These are phyloP conservation scores for Starmerella sirachaensis DNA, from an alignment of 805 yeast genomes.

Conservation along the genomic window DNA sequence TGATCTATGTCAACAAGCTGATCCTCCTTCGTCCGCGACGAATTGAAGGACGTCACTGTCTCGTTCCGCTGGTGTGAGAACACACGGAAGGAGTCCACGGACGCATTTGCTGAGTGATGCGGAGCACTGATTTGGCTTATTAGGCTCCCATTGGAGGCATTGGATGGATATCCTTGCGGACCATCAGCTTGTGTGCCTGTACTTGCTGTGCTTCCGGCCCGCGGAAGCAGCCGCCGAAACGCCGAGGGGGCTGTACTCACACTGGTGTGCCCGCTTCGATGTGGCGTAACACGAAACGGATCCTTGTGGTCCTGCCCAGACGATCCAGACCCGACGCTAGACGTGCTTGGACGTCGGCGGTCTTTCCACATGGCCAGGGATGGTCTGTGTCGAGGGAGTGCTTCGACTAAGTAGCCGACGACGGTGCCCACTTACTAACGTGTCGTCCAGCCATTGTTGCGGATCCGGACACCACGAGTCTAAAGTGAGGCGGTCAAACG, in stretches of 20 bases:
- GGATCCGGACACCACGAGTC: too few relatives aligned
- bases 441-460: too few relatives aligned
- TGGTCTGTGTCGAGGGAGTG: too few relatives aligned
- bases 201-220: slow-evolving; percentile 14
- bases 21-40: not conserved
- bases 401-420: too few relatives aligned
- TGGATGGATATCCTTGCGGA: too few relatives aligned
- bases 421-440: too few relatives aligned
- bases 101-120: slow-evolving; percentile 1
- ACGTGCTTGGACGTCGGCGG: slow-evolving; percentile 13
- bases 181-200: slow-evolving; percentile 11
- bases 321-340: slow-evolving; percentile 9
- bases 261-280: not conserved
- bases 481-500: too few relatives aligned
- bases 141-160: slow-evolving; percentile 1
- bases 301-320: slow-evolving; percentile 1
- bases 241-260: slow-evolving; percentile 6
- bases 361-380: slow-evolving; percentile 12
- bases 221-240: slow-evolving; percentile 12
- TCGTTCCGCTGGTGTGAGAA: not conserved
- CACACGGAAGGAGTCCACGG: not conserved
- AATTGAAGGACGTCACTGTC: not conserved
- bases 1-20: slow-evolving; percentile 6
- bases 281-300: too few relatives aligned
- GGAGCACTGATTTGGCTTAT: not conserved